A percentile compares a stretch with the other conserved stretches of the same genome.
Evolutionary conservation across 345 rosid species (phyloP).

Genomic region (Melaleuca alternifolia): DNA sequence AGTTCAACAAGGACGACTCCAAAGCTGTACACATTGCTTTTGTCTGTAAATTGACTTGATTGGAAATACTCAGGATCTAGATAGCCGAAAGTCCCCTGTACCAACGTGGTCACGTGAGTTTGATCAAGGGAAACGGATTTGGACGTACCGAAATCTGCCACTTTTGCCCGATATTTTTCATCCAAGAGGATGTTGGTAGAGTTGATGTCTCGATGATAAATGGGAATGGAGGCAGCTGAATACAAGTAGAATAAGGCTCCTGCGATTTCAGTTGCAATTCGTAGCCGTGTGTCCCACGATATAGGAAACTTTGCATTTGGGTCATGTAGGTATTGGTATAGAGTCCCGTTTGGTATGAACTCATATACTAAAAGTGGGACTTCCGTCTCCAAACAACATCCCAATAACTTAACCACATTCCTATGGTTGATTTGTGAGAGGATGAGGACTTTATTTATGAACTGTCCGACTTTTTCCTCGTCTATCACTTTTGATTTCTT

Average conservation of each 20-base stretch:
- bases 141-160: background rate
- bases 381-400: background rate
- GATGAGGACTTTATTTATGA: background rate
- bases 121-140: background rate
- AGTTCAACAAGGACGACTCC: background rate
- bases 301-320: background rate
- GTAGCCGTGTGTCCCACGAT: background rate
- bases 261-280: background rate
- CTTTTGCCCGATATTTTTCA: background rate
- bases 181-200: background rate
- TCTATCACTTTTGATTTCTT: background rate
- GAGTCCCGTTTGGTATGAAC: conserved; percentile 1
- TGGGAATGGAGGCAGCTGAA: background rate
- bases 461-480: background rate
- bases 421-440: background rate
- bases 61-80: background rate
- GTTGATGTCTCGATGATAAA: background rate
- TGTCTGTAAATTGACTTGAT: background rate
- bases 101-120: conserved; percentile 6
- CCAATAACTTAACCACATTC: background rate
- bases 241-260: conserved; percentile 2
- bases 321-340: background rate
- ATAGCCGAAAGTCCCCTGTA: background rate
- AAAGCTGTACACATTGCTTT: background rate
- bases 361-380: background rate